Percentiles rank a stretch among this genome's conserved stretches.
These are phyloP conservation scores for Wickerhamiella musiphila DNA, from an alignment of 805 yeast genomes.

Conservation along the genomic window DNA sequence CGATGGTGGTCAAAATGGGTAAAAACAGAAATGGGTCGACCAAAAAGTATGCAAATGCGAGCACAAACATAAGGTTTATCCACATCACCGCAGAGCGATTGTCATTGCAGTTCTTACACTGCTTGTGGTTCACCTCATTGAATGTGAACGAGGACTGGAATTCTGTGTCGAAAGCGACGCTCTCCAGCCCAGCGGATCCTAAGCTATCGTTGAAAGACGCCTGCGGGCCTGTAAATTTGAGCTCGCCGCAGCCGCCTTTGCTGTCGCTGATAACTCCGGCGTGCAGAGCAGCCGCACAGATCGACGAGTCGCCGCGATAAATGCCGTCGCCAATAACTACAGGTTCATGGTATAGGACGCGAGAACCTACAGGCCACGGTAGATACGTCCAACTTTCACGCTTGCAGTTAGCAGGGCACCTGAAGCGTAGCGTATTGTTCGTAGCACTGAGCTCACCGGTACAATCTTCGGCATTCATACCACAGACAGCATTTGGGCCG, in stretches of 20 bases:
- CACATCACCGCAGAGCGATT: slow-evolving; percentile 40
- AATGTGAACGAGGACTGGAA: slow-evolving; percentile 63
- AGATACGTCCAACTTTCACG: slow-evolving; percentile 61
- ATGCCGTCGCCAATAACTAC: slow-evolving; percentile 41
- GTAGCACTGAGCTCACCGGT: slow-evolving; percentile 22
- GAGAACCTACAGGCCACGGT: slow-evolving; percentile 54
- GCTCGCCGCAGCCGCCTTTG: slow-evolving; percentile 61
- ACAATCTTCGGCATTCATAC: slow-evolving; percentile 49
- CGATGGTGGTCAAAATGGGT: slow-evolving; percentile 45
- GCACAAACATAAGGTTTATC: slow-evolving; percentile 44
- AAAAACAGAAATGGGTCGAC: slow-evolving; percentile 38
- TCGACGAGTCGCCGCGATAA: slow-evolving; percentile 75
- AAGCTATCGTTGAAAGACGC: slow-evolving; percentile 28
- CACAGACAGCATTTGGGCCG: slow-evolving; percentile 65
- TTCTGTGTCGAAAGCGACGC: slow-evolving; percentile 44
- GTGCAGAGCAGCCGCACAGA: slow-evolving; percentile 83
- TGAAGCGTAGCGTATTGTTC: slow-evolving; percentile 32
- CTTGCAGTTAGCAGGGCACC: slow-evolving; percentile 84
- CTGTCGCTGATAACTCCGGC: slow-evolving; percentile 60
- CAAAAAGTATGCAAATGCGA: slow-evolving; percentile 25
- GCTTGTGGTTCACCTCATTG: slow-evolving; percentile 24
- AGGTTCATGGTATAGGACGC: slow-evolving; percentile 49
- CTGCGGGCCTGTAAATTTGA: slow-evolving; percentile 40
- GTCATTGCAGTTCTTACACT: slow-evolving; percentile 44
- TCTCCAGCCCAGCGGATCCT: slow-evolving; percentile 37